Base-by-base conservation (phyloP, 495 filamentous ascomycete genomes). In the Penicillium ochrochloron region DNA sequence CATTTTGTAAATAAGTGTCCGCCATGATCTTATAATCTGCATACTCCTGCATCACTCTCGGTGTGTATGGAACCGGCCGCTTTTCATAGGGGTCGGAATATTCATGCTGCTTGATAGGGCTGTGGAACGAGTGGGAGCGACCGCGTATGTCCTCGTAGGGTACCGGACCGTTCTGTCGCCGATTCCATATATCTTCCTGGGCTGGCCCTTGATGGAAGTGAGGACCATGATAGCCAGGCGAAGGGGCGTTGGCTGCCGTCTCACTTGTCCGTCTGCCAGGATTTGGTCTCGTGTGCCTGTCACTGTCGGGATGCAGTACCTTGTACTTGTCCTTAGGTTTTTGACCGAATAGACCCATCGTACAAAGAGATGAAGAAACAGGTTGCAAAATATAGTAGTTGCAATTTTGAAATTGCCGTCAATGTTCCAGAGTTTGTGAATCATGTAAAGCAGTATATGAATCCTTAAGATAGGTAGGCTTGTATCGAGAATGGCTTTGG, bases 71-170 rank as follows among this genome's bases (percentile, higher is more conserved):
- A 14, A 1, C 23, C 48, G 48, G 48, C 12, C 10, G 21, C 27
- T 0, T 1, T 9, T 52, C 27, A 21, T 52, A 52, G 2, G 48
- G 48, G 17, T 27, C 17, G 48, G 48, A 52, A 52, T 29, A 52
- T 29, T 52, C 14, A 31, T 52, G 48, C n/a, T 52, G 48, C 48
- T 27, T 12, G n/a, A 52, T 52, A 1, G 48, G 48, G 23, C 21
- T 14, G 21, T 52, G 48, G 48, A 52, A 52, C 21, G 48, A 29
- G 27, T 52, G 48, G 9, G 48, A 25, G 21, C 48, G 48, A 31
- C 27, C 48, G 9, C 48, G 48, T 27, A 52, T 25, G 11, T 52
- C 48, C 21, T 25, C 23, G 15, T 17, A 19, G 17, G 41, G 5
- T 19, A 44, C 17, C 17, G 3, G 0, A 31, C 1, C 6, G 27